Base-by-base conservation (phyloP, 1,139 yeast genomes). In the Magnusiomyces tetraspermus region DNA sequence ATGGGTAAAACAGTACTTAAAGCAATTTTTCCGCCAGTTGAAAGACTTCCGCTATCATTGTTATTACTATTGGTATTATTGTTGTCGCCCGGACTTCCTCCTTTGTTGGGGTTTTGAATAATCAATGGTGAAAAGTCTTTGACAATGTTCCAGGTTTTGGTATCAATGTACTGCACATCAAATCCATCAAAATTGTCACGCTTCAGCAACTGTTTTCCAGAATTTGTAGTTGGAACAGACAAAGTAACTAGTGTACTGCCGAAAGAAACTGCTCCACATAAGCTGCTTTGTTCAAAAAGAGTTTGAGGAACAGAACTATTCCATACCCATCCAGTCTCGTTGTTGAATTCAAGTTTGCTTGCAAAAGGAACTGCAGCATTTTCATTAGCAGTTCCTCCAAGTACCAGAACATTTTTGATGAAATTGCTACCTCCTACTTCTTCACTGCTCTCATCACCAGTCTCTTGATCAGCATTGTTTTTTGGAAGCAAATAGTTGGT, bases 291-390 rank as follows among this genome's bases (percentile, higher is more conserved):
- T 43, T 43, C 45, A 52, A n/a, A 48, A 49, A 17, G 54, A 49
- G 22, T 53, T 53, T 24, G 51, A 50, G 52, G 30, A 26, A 38
- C 57, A 5, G 66, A 56, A 4, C 59, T 58, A 8, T 62, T 56
- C 78, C 79, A 76, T 33, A 60, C 51, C 85, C 85, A 80, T 49
- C 71, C 67, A 10, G 65, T 64, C 5, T 71, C 58, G 1, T 59
- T 57, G 40, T 61, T 60, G 17, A 71, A 62, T 48, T 68, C 62
- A 47, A 81, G 66, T 11, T 61, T 61, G 13, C 76, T 70, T 49
- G 74, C 66, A 38, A 63, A 64, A 0, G 85, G 83, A 1, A 67
- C 57, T 0, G 80, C 68, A 1, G 56, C 55, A 2, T 70, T 65
- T 1, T 69, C 66, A 19, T 66, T 69, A 13, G 74, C 70, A 0